These are phyloP conservation scores for Entomortierella chlamydospora DNA, from an alignment of 192 early-diverging fungal species.

Conservation along the genomic window DNA sequence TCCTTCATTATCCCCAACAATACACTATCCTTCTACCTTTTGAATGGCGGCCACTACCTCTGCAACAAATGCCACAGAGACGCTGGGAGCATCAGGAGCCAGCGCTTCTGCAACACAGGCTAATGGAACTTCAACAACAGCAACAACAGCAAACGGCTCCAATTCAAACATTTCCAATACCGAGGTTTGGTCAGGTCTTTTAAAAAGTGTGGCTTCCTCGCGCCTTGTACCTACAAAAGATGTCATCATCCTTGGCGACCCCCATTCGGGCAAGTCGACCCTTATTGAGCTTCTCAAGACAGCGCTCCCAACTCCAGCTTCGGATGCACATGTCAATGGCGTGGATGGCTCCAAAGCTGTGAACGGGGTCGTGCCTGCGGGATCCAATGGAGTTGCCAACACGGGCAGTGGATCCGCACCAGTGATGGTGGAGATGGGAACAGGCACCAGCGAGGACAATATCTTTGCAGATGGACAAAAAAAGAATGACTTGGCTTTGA, in stretches of 20 bases:
- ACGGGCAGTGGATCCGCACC: constrained; percentile 59
- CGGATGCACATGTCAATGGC: constrained; percentile 31
- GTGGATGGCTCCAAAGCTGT: constrained; percentile 21
- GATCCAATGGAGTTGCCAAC: constrained; percentile 35
- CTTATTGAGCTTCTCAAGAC: constrained; percentile 75
- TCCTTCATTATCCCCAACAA: not conserved
- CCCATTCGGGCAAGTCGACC: constrained; percentile 85
- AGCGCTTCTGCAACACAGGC: not conserved
- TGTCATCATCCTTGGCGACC: constrained; percentile 87
- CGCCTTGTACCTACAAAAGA: constrained; percentile 80
- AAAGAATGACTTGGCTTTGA: constrained; percentile 82
- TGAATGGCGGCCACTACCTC: not conserved
- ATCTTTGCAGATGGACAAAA: constrained; percentile 56
- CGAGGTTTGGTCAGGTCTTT: constrained; percentile 85
- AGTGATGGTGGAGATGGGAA: constrained; percentile 57
- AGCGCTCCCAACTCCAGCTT: constrained; percentile 53
- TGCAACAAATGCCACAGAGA: constrained; percentile 4
- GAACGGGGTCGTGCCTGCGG: constrained; percentile 25
- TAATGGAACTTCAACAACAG: constrained; percentile 5
- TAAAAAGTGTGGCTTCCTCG: constrained; percentile 80
- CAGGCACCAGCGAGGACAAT: constrained; percentile 53
- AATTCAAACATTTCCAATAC: constrained; percentile 5
- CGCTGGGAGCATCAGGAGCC: constrained; percentile 1
- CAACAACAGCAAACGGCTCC: not conserved
- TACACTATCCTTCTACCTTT: not conserved